phyloP scores from a whole-genome alignment of 1,284 basidiomycete species.

The Naganishia albida region DNA sequence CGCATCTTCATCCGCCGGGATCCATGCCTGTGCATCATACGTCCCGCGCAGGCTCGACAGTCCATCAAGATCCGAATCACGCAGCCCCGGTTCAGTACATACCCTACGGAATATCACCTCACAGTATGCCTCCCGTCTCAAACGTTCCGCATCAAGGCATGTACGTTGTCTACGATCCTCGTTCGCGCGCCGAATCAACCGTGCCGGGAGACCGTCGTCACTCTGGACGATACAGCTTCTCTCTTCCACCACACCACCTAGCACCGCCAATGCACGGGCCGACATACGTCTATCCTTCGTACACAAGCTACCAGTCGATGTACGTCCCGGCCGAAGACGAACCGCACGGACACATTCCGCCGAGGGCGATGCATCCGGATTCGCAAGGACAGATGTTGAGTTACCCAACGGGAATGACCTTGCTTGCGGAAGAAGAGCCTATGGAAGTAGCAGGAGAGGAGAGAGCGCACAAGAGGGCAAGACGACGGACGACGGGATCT shows the following conservation, averaged over 20 bases:
- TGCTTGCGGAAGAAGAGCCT: not conserved
- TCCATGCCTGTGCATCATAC: not conserved
- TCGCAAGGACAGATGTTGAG: not conserved
- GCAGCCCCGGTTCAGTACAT: conserved; percentile 7
- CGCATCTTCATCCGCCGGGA: conserved; percentile 3
- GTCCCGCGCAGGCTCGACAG: not conserved
- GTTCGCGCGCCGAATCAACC: conserved; percentile 1
- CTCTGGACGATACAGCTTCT: not conserved
- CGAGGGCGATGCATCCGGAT: not conserved
- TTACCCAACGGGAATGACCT: conserved; percentile 1
- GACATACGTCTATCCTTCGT: too few relatives aligned
- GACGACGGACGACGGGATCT: not conserved
- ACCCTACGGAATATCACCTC: conserved; percentile 1
- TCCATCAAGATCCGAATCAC: conserved; percentile 1
- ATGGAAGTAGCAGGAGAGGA: too few relatives aligned
- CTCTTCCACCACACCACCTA: not conserved
- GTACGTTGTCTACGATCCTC: conserved; percentile 9
- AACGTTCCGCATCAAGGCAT: conserved; percentile 10
- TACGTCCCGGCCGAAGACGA: not conserved
- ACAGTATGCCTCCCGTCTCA: conserved; percentile 18
- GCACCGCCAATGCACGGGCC: not conserved
- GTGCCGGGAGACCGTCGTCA: not conserved
- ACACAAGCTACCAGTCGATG: too few relatives aligned
- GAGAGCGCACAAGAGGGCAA: too few relatives aligned
- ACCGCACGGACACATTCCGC: not conserved